Conservation (phyloP, 2,329 filamentous ascomycete genomes). For the Alternaria ventricosa region DNA sequence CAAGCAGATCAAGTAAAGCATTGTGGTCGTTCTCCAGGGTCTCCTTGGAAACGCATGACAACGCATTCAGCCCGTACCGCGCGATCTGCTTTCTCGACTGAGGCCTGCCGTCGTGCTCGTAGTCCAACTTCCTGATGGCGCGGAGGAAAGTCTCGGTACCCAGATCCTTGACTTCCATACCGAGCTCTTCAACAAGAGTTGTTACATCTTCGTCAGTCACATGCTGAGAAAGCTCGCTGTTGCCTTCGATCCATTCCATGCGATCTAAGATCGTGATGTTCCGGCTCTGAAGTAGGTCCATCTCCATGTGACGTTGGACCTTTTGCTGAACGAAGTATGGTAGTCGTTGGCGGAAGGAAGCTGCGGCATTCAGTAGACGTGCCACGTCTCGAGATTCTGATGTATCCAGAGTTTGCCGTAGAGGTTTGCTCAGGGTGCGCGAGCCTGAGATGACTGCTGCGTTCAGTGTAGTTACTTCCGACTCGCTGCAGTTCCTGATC, state of each 20-base stretch:
- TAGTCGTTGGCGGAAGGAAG: constrained; percentile 73
- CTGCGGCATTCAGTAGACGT: constrained; percentile 71
- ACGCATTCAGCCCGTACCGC: constrained; percentile 75
- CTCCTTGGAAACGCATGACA: constrained; percentile 81
- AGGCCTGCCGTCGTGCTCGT: constrained; percentile 43
- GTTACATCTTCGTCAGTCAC: constrained; percentile 76
- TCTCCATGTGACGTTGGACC: constrained; percentile 70
- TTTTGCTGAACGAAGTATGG: constrained; percentile 72
- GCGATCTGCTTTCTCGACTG: constrained; percentile 63
- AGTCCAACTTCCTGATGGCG: constrained; percentile 58
- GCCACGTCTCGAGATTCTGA: constrained; percentile 59
- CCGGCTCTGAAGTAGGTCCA: constrained; percentile 77
- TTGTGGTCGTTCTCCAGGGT: constrained; percentile 74
- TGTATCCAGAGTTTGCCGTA: constrained; percentile 42
- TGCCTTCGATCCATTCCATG: constrained; percentile 79
- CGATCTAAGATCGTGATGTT: constrained; percentile 66
- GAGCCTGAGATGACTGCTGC: constrained; percentile 48
- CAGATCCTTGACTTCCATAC: constrained; percentile 54
- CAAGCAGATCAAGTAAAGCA: constrained; percentile 80
- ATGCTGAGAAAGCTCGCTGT: constrained; percentile 77
- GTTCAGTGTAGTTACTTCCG: constrained; percentile 80
- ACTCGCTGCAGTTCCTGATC: constrained; percentile 76
- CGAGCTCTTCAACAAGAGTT: constrained; percentile 67
- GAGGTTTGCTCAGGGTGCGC: constrained; percentile 24
- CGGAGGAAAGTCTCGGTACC: constrained; percentile 60